Evolutionary conservation across 768 basidiomycete species (phyloP).

Genomic region (Boletus vermiculosoides): DNA sequence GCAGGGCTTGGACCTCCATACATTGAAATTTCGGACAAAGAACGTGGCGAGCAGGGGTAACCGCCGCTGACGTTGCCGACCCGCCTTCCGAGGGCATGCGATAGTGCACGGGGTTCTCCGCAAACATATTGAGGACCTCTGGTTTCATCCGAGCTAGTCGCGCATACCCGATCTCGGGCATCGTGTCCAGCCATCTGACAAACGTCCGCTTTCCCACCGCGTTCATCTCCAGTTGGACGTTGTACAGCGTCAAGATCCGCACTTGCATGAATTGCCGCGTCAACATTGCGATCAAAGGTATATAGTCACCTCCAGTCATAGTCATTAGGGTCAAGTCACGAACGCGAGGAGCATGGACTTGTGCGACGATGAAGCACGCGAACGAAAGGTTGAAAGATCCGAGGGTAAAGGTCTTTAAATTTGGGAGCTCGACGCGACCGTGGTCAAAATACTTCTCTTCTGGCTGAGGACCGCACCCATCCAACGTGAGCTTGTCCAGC

Average conservation of each 20-base stretch:
- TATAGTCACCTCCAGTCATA: slow-evolving; percentile 50
- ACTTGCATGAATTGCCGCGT: slow-evolving; percentile 52
- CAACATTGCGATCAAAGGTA: slow-evolving; percentile 45
- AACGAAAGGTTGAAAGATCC: slow-evolving; percentile 54
- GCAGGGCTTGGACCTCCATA: slow-evolving; percentile 46
- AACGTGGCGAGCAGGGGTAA: slow-evolving; percentile 14
- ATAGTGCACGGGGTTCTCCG: slow-evolving; percentile 37
- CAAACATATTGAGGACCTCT: slow-evolving; percentile 48
- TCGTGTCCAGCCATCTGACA: slow-evolving; percentile 53
- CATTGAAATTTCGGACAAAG: slow-evolving; percentile 46
- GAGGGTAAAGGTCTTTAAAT: slow-evolving; percentile 53
- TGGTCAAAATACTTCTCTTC: slow-evolving; percentile 29
- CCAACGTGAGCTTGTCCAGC: slow-evolving; percentile 55
- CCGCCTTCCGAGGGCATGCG: slow-evolving; percentile 9
- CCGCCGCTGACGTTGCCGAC: slow-evolving; percentile 2
- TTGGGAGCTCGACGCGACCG: slow-evolving; percentile 45
- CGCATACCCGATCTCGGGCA: slow-evolving; percentile 53
- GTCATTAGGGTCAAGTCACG: slow-evolving; percentile 58
- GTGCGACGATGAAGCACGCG: slow-evolving; percentile 45
- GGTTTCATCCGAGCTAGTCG: slow-evolving; percentile 46
- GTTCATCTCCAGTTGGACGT: slow-evolving; percentile 37
- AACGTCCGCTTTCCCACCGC: slow-evolving; percentile 30
- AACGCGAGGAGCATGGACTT: slow-evolving; percentile 56
- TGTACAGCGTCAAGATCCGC: slow-evolving; percentile 52
- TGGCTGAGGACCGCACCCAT: slow-evolving; percentile 57